Conservation (phyloP, 2,329 filamentous ascomycete genomes). For the Davidsoniella eucalypti region DNA sequence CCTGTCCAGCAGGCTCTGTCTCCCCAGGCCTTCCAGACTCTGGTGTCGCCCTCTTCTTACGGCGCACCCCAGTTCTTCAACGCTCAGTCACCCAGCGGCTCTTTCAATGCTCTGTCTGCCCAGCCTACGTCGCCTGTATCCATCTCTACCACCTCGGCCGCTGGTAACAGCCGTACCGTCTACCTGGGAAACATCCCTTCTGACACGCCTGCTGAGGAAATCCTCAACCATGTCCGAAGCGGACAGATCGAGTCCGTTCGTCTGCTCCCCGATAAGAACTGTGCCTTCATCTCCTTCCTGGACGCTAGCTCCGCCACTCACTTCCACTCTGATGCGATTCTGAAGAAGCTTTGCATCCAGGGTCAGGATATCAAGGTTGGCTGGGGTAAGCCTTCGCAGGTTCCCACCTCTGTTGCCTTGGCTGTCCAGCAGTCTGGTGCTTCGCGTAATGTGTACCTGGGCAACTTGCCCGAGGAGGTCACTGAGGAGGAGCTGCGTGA, state of each 20-base stretch:
- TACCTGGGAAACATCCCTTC: conserved; percentile 98
- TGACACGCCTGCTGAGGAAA: conserved; percentile 92
- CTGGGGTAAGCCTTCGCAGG: conserved; percentile 97
- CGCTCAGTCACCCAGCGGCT: conserved; percentile 72
- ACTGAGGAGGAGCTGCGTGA: conserved; percentile 84
- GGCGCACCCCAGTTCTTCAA: conserved; percentile 67
- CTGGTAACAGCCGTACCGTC: conserved; percentile 86
- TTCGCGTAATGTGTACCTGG: conserved; percentile 91
- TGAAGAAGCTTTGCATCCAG: conserved; percentile 98
- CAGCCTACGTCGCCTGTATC: conserved; percentile 58
- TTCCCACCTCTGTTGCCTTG: conserved; percentile 91
- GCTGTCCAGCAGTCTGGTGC: conserved; percentile 95
- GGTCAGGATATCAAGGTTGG: conserved; percentile 99
- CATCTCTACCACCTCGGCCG: conserved; percentile 63
- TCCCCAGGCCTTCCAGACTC: conserved; percentile 65
- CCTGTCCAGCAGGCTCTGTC: conserved; percentile 65
- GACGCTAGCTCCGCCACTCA: conserved; percentile 95
- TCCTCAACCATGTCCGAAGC: conserved; percentile 86
- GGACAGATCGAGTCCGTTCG: conserved; percentile 98
- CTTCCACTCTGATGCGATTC: conserved; percentile 97
- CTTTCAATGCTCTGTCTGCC: conserved; percentile 45
- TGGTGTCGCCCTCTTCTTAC: conserved; percentile 74
- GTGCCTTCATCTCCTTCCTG: conserved; percentile 96
- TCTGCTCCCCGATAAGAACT: conserved; percentile 96
- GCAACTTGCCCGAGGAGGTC: conserved; percentile 80